Conservation (phyloP, 768 basidiomycete species). For the Panellus pusillus region DNA sequence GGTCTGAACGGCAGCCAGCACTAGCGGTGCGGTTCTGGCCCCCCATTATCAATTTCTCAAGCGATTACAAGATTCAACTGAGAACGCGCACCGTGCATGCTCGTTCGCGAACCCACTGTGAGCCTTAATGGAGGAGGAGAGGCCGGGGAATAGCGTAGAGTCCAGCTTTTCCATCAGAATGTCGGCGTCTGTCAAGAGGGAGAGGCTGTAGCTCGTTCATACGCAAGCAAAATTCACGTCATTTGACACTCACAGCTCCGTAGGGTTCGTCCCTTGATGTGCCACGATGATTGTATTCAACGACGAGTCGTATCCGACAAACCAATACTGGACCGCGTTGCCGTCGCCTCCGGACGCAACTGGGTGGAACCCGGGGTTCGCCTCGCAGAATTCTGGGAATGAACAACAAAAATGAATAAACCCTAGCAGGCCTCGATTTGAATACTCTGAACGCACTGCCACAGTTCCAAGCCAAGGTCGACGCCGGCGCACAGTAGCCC, state of each 20-base stretch:
- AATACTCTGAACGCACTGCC: constrained; percentile 34
- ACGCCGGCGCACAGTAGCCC: constrained; percentile 40
- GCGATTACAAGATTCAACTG: too few species aligned
- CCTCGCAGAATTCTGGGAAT: constrained; percentile 29
- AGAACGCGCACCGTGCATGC: constrained; percentile 2
- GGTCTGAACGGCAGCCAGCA: not conserved
- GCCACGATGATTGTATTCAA: constrained; percentile 34
- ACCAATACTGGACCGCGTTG: constrained; percentile 34
- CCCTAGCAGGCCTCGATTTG: too few species aligned
- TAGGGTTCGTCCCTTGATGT: constrained; percentile 34
- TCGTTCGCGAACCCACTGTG: constrained; percentile 27
- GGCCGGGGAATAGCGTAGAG: constrained; percentile 27
- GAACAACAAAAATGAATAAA: too few species aligned
- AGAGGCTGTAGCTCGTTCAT: not conserved
- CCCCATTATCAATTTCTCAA: too few species aligned
- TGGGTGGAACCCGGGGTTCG: constrained; percentile 47
- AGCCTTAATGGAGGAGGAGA: constrained; percentile 22
- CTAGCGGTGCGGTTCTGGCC: not conserved
- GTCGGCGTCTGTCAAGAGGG: constrained; percentile 23
- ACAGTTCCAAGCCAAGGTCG: constrained; percentile 46
- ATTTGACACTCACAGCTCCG: constrained; percentile 25
- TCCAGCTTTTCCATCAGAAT: constrained; percentile 21
- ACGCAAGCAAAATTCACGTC: not conserved
- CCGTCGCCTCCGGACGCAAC: constrained; percentile 50
- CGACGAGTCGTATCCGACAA: constrained; percentile 46